A percentile compares a stretch with the other conserved stretches of the same genome.
phyloP scores from a whole-genome alignment of 2,329 filamentous ascomycete genomes.

The Ciborinia camelliae region DNA sequence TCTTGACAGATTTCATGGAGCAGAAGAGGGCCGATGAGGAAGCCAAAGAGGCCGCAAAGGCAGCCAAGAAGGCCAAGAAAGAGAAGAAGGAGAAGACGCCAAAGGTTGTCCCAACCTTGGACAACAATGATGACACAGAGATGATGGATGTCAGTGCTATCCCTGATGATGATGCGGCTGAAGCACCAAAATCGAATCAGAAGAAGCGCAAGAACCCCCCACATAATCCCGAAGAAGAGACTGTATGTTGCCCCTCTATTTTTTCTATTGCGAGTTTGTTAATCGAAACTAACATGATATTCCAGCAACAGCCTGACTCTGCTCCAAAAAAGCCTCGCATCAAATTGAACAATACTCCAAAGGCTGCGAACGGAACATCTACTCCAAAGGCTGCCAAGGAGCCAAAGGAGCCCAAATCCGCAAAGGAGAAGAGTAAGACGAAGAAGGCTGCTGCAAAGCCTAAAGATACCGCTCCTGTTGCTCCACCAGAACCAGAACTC shows the following conservation, averaged over 20 bases:
- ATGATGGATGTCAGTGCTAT: constrained; percentile 53
- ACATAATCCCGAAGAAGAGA: constrained; percentile 55
- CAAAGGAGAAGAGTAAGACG: constrained; percentile 39
- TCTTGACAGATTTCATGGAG: constrained; percentile 69
- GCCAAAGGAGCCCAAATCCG: constrained; percentile 41
- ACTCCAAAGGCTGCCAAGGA: constrained; percentile 31
- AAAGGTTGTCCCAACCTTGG: constrained; percentile 47
- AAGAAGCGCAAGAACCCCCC: constrained; percentile 82
- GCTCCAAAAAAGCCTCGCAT: constrained; percentile 64
- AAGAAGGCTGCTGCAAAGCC: constrained; percentile 54
- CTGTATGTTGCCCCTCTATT: constrained; percentile 47
- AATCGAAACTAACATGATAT: background rate
- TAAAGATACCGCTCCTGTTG: constrained; percentile 52
- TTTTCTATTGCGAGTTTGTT: background rate
- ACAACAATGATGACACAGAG: constrained; percentile 55
- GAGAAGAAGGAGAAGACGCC: constrained; percentile 41
- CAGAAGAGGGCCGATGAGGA: constrained; percentile 54
- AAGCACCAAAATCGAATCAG: constrained; percentile 49
- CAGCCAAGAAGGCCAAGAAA: constrained; percentile 46
- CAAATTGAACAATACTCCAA: constrained; percentile 63
- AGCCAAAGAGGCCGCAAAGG: constrained; percentile 45
- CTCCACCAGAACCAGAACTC: constrained; percentile 55
- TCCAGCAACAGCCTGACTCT: constrained; percentile 44
- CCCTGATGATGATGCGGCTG: constrained; percentile 53
- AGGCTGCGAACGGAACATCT: constrained; percentile 54